Percentiles rank a stretch among this genome's conserved stretches.
Conservation (phyloP, 208 protist species). For the Leishmania major region DNA sequence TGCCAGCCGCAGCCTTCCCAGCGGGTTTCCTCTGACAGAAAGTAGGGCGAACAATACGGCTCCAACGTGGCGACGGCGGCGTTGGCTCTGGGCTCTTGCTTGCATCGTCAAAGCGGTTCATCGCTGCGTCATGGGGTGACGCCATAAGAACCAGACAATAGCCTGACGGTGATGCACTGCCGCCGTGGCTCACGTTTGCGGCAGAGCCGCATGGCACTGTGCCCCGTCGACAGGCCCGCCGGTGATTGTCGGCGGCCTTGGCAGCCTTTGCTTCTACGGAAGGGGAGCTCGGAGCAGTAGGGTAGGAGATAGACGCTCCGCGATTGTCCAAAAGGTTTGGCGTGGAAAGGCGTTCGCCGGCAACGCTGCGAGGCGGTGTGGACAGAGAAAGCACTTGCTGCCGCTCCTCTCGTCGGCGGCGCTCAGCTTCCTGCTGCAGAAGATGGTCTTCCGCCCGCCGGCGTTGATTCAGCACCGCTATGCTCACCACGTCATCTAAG, state of each 20-base stretch:
- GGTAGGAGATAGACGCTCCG: neutral
- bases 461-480: conserved; percentile 25
- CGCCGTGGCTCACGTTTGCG: neutral
- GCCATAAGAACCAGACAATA: too few species aligned
- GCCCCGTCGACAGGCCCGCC: neutral
- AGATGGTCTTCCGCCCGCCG: conserved; percentile 15
- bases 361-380: neutral
- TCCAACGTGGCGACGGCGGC: conserved; percentile 14
- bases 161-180: neutral
- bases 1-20: too few species aligned
- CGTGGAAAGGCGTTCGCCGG: neutral
- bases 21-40: neutral
- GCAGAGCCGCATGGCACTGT: neutral
- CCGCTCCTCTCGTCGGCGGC: conserved; percentile 20
- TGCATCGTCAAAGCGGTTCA: neutral
- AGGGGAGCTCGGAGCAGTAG: neutral
- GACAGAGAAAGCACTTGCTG: conserved; percentile 15
- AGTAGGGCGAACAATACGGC: neutral
- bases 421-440: conserved; percentile 26
- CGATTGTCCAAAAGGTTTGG: neutral
- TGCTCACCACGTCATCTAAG: conserved; percentile 30
- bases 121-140: neutral
- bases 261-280: neutral
- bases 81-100: conserved; percentile 30
- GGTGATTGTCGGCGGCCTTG: neutral